phyloP scores from a whole-genome alignment of 129 eudicot species.

The Gnaphalium uliginosum region DNA sequence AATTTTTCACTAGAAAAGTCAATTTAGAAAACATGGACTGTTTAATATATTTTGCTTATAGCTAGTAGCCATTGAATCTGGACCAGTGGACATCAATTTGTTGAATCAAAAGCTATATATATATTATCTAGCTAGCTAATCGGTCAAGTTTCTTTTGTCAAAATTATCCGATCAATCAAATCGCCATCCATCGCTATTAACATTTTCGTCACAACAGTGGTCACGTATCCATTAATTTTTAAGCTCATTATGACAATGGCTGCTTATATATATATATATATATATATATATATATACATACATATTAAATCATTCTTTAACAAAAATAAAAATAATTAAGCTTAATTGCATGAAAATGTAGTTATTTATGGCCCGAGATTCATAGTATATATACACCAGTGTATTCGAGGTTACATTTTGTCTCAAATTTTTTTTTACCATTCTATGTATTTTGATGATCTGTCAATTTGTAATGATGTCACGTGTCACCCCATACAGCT shows the following conservation, averaged over 20 bases:
- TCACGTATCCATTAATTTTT: slow-evolving; percentile 29
- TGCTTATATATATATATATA: neutral
- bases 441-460: too few species aligned
- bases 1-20: slow-evolving; percentile 4
- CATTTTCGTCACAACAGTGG: slow-evolving; percentile 31
- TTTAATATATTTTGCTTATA: slow-evolving; percentile 1
- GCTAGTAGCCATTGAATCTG: slow-evolving; percentile 37
- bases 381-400: too few species aligned
- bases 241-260: neutral
- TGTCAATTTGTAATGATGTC: too few species aligned
- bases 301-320: neutral
- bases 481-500: too few species aligned
- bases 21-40: slow-evolving; percentile 16
- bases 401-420: too few species aligned
- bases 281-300: neutral
- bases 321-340: too few species aligned
- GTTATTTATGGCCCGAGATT: too few species aligned
- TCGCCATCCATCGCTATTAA: slow-evolving; percentile 29
- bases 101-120: slow-evolving; percentile 23
- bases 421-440: too few species aligned
- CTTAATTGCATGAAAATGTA: too few species aligned
- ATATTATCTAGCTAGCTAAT: neutral
- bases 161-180: slow-evolving; percentile 24
- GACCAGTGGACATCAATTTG: slow-evolving; percentile 35
- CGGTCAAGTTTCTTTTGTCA: slow-evolving; percentile 13